These are phyloP conservation scores for Corylus americana DNA, from an alignment of 306 rosid species.

Conservation along the genomic window DNA sequence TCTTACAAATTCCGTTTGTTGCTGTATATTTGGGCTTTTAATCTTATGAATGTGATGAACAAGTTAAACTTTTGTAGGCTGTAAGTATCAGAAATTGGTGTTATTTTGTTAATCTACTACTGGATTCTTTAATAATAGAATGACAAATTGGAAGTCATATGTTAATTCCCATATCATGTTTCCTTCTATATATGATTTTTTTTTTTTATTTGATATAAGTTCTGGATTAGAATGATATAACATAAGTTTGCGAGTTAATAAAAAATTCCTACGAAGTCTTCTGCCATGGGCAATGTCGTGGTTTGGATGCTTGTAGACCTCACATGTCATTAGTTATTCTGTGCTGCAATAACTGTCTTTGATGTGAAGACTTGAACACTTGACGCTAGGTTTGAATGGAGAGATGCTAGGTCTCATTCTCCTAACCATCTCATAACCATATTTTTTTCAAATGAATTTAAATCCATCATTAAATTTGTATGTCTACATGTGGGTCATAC, in stretches of 20 bases:
- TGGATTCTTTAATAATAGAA: neutral
- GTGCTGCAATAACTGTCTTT: slow-evolving; percentile 1
- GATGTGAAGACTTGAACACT: neutral
- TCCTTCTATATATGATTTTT: neutral
- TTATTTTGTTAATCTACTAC: neutral
- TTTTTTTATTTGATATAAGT: neutral
- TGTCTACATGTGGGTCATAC: too few relatives aligned
- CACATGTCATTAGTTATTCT: neutral
- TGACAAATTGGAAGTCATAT: neutral
- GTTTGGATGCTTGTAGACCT: neutral
- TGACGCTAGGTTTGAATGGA: neutral
- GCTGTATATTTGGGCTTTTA: neutral
- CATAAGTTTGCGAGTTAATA: neutral
- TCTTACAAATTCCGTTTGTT: neutral
- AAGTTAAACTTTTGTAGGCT: neutral
- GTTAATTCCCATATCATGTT: neutral
- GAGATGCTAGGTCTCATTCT: too few relatives aligned
- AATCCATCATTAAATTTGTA: too few relatives aligned
- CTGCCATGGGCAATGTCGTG: neutral
- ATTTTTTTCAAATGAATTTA: too few relatives aligned
- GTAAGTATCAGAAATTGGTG: neutral
- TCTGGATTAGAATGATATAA: neutral
- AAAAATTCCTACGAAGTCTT: neutral
- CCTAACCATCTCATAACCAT: too few relatives aligned
- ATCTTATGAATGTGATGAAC: neutral